A percentile compares a stretch with the other conserved stretches of the same genome.
Evolutionary conservation across 257 asterid genomes (phyloP).

Genomic region (Plectranthus barbatus): DNA sequence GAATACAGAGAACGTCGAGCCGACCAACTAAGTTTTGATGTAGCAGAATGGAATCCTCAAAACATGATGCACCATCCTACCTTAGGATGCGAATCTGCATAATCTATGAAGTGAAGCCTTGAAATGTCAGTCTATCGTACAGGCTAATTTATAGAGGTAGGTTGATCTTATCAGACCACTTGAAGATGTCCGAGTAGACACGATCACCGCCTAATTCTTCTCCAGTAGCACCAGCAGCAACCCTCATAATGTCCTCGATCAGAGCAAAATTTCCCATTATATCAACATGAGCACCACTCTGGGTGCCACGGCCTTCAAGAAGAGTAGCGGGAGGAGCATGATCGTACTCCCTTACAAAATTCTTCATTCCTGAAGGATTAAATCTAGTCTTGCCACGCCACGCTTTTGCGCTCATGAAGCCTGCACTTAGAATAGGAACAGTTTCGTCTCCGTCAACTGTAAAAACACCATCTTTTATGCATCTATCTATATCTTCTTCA

Average conservation of each 20-base stretch:
- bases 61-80: neutral
- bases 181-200: slow-evolving; percentile 60
- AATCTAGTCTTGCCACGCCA: slow-evolving; percentile 89
- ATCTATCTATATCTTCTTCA: slow-evolving; percentile 30
- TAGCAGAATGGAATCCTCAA: neutral
- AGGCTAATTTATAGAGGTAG: slow-evolving; percentile 32
- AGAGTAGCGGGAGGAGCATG: slow-evolving; percentile 75
- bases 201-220: slow-evolving; percentile 73
- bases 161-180: slow-evolving; percentile 68
- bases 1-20: neutral
- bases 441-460: slow-evolving; percentile 75
- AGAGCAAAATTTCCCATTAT: slow-evolving; percentile 83
- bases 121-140: neutral
- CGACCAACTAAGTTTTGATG: neutral
- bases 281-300: slow-evolving; percentile 87
- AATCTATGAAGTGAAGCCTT: neutral
- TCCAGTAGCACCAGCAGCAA: slow-evolving; percentile 69
- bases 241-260: slow-evolving; percentile 65
- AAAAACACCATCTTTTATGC: slow-evolving; percentile 59
- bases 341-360: slow-evolving; percentile 54
- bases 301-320: slow-evolving; percentile 85
- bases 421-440: slow-evolving; percentile 68
- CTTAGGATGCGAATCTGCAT: neutral
- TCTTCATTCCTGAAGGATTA: slow-evolving; percentile 65
- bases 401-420: slow-evolving; percentile 77